Conservation (phyloP, 2,329 filamentous ascomycete species). For the Aspergillus spinulosporus region DNA sequence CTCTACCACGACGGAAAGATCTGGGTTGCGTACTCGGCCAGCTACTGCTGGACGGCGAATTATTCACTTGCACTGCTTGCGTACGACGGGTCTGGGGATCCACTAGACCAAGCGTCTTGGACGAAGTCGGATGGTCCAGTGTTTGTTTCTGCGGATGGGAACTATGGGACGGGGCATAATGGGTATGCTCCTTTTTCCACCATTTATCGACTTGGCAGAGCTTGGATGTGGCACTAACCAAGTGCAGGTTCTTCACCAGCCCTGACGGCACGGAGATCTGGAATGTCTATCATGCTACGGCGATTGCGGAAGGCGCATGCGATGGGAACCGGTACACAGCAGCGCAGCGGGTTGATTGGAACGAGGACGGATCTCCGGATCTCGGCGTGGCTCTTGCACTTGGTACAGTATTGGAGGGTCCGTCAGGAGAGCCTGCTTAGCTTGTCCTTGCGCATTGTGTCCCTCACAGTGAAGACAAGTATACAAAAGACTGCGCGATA, state of each 20-base stretch:
- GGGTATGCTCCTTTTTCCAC: constrained; percentile 22
- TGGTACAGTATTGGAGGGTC: constrained; percentile 8
- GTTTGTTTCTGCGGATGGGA: constrained; percentile 56
- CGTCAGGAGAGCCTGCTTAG: neutral
- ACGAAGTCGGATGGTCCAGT: constrained; percentile 53
- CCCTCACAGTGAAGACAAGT: too few species aligned
- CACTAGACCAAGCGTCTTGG: constrained; percentile 49
- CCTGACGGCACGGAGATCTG: constrained; percentile 57
- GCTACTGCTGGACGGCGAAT: constrained; percentile 57
- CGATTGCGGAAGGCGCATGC: constrained; percentile 52
- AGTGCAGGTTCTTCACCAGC: constrained; percentile 54
- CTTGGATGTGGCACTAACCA: neutral
- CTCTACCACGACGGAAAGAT: constrained; percentile 57
- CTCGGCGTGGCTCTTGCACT: constrained; percentile 44
- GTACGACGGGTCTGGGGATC: constrained; percentile 55
- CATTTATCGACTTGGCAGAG: neutral
- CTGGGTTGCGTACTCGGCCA: constrained; percentile 57
- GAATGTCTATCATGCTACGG: constrained; percentile 59
- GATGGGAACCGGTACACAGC: constrained; percentile 57
- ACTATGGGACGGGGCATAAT: constrained; percentile 60
- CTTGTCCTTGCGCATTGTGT: too few species aligned
- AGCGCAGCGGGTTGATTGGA: constrained; percentile 53
- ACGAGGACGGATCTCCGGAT: constrained; percentile 54
- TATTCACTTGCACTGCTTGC: constrained; percentile 58
- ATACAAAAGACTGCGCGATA: too few species aligned